A percentile compares a stretch with the other conserved stretches of the same genome.
These are phyloP conservation scores for Backusella morwellensis DNA, from an alignment of 192 early-diverging fungal genomes.

Conservation along the genomic window DNA sequence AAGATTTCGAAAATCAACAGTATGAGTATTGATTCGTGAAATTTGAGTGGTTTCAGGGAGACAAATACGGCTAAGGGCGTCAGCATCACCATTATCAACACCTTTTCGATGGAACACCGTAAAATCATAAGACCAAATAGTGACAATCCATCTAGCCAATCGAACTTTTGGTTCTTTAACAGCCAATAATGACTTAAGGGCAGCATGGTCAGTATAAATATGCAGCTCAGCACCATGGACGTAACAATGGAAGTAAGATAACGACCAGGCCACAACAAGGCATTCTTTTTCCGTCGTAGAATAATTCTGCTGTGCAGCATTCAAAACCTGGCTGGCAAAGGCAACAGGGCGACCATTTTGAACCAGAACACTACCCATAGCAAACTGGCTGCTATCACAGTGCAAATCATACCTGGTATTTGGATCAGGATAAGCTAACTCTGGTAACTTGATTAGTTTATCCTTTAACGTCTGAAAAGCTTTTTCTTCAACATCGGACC, in stretches of 20 bases:
- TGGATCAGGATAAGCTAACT: no score
- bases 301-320: slow-evolving; percentile 21
- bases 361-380: no score
- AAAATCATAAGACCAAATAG: not conserved
- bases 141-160: slow-evolving; percentile 35
- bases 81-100: not conserved
- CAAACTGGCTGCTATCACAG: no score
- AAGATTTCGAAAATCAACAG: no score
- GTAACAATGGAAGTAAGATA: slow-evolving; percentile 28
- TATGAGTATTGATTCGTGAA: no score
- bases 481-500: not conserved
- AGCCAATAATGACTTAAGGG: slow-evolving; percentile 29
- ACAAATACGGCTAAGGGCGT: not conserved
- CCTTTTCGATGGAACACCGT: not conserved
- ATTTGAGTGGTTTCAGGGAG: not conserved
- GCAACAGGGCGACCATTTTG: not conserved
- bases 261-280: slow-evolving; percentile 25
- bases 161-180: slow-evolving; percentile 23
- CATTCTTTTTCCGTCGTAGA: slow-evolving; percentile 36
- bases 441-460: not conserved
- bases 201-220: slow-evolving; percentile 32
- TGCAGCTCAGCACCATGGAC: slow-evolving; percentile 19
- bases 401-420: no score
- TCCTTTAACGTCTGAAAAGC: not conserved
- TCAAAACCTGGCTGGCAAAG: not conserved